phyloP scores from a whole-genome alignment of 169 alveolate genomes.

The Plasmodium blacklocki region DNA sequence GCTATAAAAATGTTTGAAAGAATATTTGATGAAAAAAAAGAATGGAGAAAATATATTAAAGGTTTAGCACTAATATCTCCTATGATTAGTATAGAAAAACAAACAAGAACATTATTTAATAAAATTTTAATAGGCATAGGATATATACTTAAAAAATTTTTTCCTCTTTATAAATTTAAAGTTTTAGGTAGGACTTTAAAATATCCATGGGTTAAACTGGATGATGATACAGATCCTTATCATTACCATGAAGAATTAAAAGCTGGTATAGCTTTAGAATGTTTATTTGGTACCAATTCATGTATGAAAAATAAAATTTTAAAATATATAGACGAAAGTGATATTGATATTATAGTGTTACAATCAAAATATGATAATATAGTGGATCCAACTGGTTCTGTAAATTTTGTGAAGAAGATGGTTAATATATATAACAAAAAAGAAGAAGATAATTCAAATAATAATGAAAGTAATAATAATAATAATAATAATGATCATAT shows the following conservation, averaged over 20 bases:
- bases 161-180: constrained; percentile 43
- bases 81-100: constrained; percentile 62
- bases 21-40: constrained; percentile 23
- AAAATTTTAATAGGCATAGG: constrained; percentile 18
- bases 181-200: constrained; percentile 22
- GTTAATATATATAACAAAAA: constrained; percentile 15
- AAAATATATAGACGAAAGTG: constrained; percentile 53
- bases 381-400: constrained; percentile 58
- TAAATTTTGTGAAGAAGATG: constrained; percentile 27
- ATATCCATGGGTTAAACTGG: constrained; percentile 59
- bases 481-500: too few relatives aligned
- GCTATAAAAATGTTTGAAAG: constrained; percentile 42
- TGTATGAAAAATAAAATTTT: constrained; percentile 17
- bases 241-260: constrained; percentile 40
- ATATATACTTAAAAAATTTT: constrained; percentile 23
- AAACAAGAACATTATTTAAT: constrained; percentile 27
- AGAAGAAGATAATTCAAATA: constrained; percentile 8
- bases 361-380: constrained; percentile 56
- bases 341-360: constrained; percentile 44
- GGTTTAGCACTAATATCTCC: constrained; percentile 36
- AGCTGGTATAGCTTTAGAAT: constrained; percentile 29
- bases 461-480: neutral
- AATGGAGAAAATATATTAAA: constrained; percentile 50
- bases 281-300: constrained; percentile 37
- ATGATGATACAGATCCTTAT: constrained; percentile 34